A percentile compares a stretch with the other conserved stretches of the same genome.
These are phyloP conservation scores for Xylariaceae sp. DNA, from an alignment of 2,329 filamentous ascomycete genomes.

Conservation along the genomic window DNA sequence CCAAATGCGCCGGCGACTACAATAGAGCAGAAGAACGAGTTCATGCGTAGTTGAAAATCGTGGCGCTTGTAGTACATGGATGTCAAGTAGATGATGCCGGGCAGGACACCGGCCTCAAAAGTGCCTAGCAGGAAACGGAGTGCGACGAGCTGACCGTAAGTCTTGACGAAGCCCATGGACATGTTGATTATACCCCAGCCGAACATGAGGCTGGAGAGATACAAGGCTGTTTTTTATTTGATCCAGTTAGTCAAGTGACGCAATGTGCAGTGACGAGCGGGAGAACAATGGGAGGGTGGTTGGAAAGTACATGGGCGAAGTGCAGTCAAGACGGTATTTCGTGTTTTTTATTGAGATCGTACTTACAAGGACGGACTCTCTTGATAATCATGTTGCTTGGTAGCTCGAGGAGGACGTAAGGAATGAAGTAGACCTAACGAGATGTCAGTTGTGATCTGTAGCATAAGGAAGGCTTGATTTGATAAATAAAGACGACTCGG, in stretches of 20 bases:
- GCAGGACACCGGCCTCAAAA: conserved; percentile 46
- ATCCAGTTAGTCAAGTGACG: background rate
- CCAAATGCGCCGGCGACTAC: conserved; percentile 42
- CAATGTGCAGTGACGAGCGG: too few species aligned
- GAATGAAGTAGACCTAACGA: conserved; percentile 35
- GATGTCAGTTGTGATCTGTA: background rate
- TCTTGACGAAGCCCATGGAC: conserved; percentile 43
- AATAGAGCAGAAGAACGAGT: conserved; percentile 41
- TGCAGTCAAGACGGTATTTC: background rate
- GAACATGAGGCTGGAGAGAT: conserved; percentile 39
- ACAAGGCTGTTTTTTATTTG: conserved; percentile 20
- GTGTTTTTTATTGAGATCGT: background rate
- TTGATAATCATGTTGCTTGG: conserved; percentile 45
- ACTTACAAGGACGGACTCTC: conserved; percentile 38
- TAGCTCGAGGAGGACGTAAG: conserved; percentile 43
- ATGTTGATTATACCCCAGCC: conserved; percentile 46
- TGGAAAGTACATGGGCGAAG: background rate
- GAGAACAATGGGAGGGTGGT: too few species aligned
- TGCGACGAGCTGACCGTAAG: conserved; percentile 38
- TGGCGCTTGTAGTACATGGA: conserved; percentile 48
- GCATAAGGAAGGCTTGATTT: too few species aligned
- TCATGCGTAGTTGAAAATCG: conserved; percentile 46
- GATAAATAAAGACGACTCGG: background rate
- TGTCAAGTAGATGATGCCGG: conserved; percentile 44
- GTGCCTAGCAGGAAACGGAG: conserved; percentile 44